phyloP scores from a whole-genome alignment of 306 rosid genomes.

The Castanea mollissima region DNA sequence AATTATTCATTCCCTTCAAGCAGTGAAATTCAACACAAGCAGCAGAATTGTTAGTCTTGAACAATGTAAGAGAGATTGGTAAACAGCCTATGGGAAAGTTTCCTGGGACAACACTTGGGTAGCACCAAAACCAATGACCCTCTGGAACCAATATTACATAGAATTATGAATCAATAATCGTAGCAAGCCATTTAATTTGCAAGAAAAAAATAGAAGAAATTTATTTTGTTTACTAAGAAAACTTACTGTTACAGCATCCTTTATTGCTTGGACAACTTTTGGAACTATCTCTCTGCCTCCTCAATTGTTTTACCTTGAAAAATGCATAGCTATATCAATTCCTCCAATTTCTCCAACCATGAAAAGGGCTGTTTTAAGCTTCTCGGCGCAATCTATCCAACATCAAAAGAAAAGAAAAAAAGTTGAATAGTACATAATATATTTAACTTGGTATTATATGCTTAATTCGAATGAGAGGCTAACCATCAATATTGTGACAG shows the following conservation, averaged over 20 bases:
- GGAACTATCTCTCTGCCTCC: constrained; percentile 16
- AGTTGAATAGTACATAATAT: background rate
- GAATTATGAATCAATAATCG: background rate
- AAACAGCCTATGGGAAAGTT: constrained; percentile 21
- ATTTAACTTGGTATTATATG: too few relatives aligned
- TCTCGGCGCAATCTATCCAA: constrained; percentile 10
- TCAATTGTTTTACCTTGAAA: constrained; percentile 9
- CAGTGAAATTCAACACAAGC: constrained; percentile 9
- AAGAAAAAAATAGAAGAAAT: background rate
- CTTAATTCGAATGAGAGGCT: too few relatives aligned
- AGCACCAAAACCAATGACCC: constrained; percentile 14
- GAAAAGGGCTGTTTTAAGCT: constrained; percentile 10
- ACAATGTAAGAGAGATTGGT: constrained; percentile 3
- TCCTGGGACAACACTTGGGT: constrained; percentile 8
- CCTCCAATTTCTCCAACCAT: constrained; percentile 25
- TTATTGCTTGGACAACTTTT: constrained; percentile 15
- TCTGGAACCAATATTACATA: constrained; percentile 1
- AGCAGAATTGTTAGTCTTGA: constrained; percentile 1
- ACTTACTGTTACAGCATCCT: constrained; percentile 2
- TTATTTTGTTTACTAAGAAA: too few relatives aligned
- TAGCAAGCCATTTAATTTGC: background rate
- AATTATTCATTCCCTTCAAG: background rate
- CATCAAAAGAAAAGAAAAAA: background rate
- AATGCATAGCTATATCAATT: constrained; percentile 11
- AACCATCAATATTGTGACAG: too few relatives aligned